These are phyloP conservation scores for Gastrolobium villosum DNA, from an alignment of 306 rosid genomes.

Conservation along the genomic window DNA sequence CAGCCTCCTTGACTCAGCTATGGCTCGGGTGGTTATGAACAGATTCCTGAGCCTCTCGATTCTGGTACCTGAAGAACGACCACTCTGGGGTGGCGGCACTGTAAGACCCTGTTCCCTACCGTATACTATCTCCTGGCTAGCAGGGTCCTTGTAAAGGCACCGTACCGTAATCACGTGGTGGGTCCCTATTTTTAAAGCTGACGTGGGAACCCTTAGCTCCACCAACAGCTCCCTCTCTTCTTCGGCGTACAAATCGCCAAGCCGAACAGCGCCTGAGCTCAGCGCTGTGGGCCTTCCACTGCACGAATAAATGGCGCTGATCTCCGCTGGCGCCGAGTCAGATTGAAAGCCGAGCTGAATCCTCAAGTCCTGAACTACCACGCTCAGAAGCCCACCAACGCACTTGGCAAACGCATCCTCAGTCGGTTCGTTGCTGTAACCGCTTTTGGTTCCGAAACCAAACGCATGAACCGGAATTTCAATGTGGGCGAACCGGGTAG, in stretches of 20 bases:
- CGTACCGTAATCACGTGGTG: conserved; percentile 75
- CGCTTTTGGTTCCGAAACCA: conserved; percentile 69
- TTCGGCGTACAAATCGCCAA: conserved; percentile 84
- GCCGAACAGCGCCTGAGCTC: conserved; percentile 69
- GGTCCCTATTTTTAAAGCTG: conserved; percentile 48
- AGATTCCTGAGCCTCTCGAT: conserved; percentile 63
- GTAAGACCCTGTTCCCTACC: conserved; percentile 67
- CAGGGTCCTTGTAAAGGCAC: conserved; percentile 79
- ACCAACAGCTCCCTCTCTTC: conserved; percentile 82
- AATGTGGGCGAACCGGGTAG: conserved; percentile 79
- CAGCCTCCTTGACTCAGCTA: conserved; percentile 76
- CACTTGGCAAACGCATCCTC: conserved; percentile 83
- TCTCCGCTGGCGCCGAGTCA: conserved; percentile 57
- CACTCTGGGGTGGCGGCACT: conserved; percentile 58
- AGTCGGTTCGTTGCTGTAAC: conserved; percentile 64
- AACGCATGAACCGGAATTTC: conserved; percentile 85
- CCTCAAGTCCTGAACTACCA: conserved; percentile 77
- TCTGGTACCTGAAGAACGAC: conserved; percentile 47
- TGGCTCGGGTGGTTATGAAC: conserved; percentile 73
- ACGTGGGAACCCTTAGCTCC: conserved; percentile 65
- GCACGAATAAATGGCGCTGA: conserved; percentile 69
- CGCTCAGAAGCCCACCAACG: conserved; percentile 75
- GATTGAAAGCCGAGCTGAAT: conserved; percentile 69
- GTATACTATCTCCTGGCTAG: conserved; percentile 69
- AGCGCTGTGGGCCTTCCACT: conserved; percentile 63